Base-by-base conservation (phyloP, 2,329 filamentous ascomycete genomes). In the Didymella exigua region DNA sequence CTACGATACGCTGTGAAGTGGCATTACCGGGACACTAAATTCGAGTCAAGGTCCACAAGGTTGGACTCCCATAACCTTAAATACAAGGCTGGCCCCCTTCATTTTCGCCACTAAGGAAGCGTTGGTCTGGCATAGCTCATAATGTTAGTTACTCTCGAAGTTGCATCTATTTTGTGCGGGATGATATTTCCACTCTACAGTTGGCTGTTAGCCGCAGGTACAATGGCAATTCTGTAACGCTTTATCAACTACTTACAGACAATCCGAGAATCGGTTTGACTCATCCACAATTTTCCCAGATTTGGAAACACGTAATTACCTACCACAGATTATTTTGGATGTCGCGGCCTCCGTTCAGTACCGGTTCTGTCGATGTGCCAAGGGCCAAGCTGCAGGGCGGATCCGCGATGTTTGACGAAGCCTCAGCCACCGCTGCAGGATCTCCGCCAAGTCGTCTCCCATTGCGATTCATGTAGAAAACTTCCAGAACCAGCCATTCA, bases 401-500 rank as follows among this genome's bases (percentile, higher is more conserved):
- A 45, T 36, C 49, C 49, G 48, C 49, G 54, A 36, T 50, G 52
- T 59, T 53, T 56, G 49, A 56, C 30, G 44, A 50, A 48, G 57
- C 38, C 24, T 38, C 47, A 54, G 46, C 57, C 53, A 56, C 48
- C 44, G 50, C 45, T 44, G 55, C 52, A 55, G 37, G 52, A 50
- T 55, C 46, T 46, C 52, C 52, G 42, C 52, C 46, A 55, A 55
- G 52, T 42, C 34, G 33, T 43, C 27, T 52, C 33, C 37, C 18
- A 38, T 18, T 47, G 33, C 43, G 43, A 56, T 38, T 52, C 48
- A 37, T 41, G 54, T 48, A 44, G 43, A 49, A 48, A 52, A 30
- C 49, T 61, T 54, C 56, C 52, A 51, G 29, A 56, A 59, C 21
- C 31, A 54, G 58, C 44, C 49, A 59, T 54, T 45, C 38, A 31